Evolutionary conservation across 257 asterid species (phyloP).

Genomic region (Leptodermis oblonga): DNA sequence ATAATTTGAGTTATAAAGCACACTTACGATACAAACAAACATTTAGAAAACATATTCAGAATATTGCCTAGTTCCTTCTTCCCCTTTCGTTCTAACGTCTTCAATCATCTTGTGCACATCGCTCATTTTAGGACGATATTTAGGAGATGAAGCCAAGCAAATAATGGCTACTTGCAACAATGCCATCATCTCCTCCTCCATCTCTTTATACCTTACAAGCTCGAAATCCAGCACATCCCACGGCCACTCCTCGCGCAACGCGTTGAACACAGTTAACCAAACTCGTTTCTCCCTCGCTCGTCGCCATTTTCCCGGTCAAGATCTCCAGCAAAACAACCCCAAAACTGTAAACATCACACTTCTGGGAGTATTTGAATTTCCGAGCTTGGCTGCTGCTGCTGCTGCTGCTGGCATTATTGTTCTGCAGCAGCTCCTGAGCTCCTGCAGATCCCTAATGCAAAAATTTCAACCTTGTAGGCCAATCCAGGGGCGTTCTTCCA

Average conservation of each 20-base stretch:
- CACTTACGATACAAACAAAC: too few species aligned
- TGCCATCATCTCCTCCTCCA: slow-evolving; percentile 36
- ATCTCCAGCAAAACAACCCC: slow-evolving; percentile 35
- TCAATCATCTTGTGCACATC: slow-evolving; percentile 28
- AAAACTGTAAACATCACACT: slow-evolving; percentile 31
- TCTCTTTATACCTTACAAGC: slow-evolving; percentile 33
- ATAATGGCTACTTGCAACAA: slow-evolving; percentile 36
- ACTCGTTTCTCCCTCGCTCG: slow-evolving; percentile 19
- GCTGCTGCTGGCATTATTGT: background rate
- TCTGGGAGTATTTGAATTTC: slow-evolving; percentile 24
- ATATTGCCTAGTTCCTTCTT: background rate
- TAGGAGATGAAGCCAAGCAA: slow-evolving; percentile 32
- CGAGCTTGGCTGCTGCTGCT: background rate
- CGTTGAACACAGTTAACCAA: slow-evolving; percentile 30
- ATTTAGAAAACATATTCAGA: too few species aligned
- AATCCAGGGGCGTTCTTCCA: slow-evolving; percentile 40
- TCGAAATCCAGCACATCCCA: slow-evolving; percentile 42
- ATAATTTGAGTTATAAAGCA: too few species aligned
- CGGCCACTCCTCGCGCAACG: slow-evolving; percentile 31
- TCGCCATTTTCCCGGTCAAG: slow-evolving; percentile 31
- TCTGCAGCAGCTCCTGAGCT: slow-evolving; percentile 23
- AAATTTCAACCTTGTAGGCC: slow-evolving; percentile 30
- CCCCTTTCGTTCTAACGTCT: slow-evolving; percentile 16
- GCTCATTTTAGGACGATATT: slow-evolving; percentile 33
- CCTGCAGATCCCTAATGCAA: slow-evolving; percentile 35